Conservation (phyloP, 768 basidiomycete genomes). For the Lentinula edodes region DNA sequence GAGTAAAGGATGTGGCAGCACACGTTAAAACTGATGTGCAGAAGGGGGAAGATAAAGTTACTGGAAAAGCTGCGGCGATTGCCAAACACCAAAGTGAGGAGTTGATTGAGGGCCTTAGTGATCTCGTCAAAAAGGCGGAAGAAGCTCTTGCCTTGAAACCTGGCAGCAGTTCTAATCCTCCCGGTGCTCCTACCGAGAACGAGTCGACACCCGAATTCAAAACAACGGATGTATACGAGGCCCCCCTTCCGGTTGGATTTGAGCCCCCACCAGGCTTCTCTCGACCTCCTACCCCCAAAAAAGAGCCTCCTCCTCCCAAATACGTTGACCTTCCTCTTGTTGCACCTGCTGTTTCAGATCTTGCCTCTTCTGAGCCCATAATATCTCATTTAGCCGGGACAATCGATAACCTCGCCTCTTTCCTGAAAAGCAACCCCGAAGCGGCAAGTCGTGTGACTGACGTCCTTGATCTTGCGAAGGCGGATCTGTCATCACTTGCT, state of each 20-base stretch:
- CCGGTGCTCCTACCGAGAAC: background rate
- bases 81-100: conserved; percentile 40
- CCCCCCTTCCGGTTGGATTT: conserved; percentile 84
- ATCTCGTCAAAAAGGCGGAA: conserved; percentile 69
- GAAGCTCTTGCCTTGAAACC: conserved; percentile 53
- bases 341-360: conserved; percentile 71
- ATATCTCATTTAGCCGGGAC: conserved; percentile 87
- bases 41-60: conserved; percentile 25
- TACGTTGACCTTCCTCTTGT: conserved; percentile 59
- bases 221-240: conserved; percentile 46
- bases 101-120: conserved; percentile 59
- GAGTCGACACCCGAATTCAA: conserved; percentile 7
- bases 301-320: conserved; percentile 25
- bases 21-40: conserved; percentile 46
- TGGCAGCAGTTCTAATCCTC: conserved; percentile 14
- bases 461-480: conserved; percentile 76
- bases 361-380: conserved; percentile 80
- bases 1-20: conserved; percentile 35
- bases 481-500: conserved; percentile 74
- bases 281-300: conserved; percentile 51
- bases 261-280: conserved; percentile 90
- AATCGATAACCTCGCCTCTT: conserved; percentile 87
- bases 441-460: conserved; percentile 63
- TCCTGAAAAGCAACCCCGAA: conserved; percentile 68
- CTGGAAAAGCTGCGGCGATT: conserved; percentile 35